Base-by-base conservation (phyloP, 1,139 yeast species). In the Nakaseomyces uthaithaninus region DNA sequence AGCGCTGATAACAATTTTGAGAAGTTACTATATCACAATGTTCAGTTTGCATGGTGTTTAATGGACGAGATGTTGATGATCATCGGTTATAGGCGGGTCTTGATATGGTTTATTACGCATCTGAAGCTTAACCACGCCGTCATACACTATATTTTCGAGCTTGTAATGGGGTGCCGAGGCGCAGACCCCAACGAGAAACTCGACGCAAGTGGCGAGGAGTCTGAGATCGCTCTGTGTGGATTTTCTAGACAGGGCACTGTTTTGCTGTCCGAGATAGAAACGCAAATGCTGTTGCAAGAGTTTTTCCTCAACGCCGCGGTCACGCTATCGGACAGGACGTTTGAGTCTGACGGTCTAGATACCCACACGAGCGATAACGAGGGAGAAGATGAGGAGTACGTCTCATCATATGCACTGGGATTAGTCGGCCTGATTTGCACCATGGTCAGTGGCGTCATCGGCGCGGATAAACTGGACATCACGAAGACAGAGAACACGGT, bases 1-100 rank as follows among this genome's bases (percentile, higher is more conserved):
- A 65, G 69, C 22, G 50, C 53, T 42, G 60, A 65, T 54, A 42
- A 66, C 12, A 66, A 69, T 2, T 71, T 74, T 50, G 71, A 68
- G 36, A 57, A 59, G 20, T 62, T 71, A 56, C 42, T 69, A 17
- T 55, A 58, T 15, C 49, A 53, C 36, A 71, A 72, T 47, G 69
- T 69, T 4, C 63, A 68, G 20, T 60, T 77, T 6, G 72, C 79
- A 0, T 69, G 75, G 52, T 64, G 72, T 22, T 59, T 79, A 37
- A 64, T 79, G 59, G 86, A 80, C 59, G 89, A 81, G 57, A 64
- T 81, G 68, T 62, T 80, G 38, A 78, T 80, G 83, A 72, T 77
- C 42, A 62, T 64, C 41, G 84, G 84, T 0, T 71, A 68, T 48
- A 66, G 87, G 46, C 59, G 85, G 28, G 72, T 71, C 0, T 54